Evolutionary conservation across 371 early-diverging fungal species (phyloP).

Genomic region (Chytridium lagenaria): DNA sequence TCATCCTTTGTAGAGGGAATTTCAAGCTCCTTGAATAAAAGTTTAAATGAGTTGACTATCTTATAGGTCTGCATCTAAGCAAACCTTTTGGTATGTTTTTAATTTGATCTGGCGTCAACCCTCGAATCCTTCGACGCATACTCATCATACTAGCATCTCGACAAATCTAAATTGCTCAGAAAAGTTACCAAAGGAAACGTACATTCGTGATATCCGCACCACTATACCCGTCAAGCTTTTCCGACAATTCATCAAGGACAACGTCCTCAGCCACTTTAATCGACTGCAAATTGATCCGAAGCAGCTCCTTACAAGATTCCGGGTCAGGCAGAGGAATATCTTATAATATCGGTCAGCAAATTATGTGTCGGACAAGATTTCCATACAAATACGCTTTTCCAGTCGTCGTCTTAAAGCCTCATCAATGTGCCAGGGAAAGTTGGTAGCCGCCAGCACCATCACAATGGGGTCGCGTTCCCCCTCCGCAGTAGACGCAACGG

Average conservation of each 20-base stretch:
- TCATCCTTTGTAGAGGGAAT: conserved; percentile 55
- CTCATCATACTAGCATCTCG: conserved; percentile 67
- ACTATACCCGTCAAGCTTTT: conserved; percentile 57
- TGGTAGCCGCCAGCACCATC: conserved; percentile 65
- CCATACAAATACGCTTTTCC: conserved; percentile 63
- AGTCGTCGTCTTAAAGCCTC: conserved; percentile 61
- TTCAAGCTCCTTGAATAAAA: conserved; percentile 52
- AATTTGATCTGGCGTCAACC: conserved; percentile 60
- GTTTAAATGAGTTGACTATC: conserved; percentile 22
- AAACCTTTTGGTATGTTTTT: conserved; percentile 52
- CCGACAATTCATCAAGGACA: conserved; percentile 53
- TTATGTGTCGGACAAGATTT: not conserved
- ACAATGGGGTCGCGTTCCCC: conserved; percentile 55
- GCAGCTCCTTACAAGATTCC: conserved; percentile 54
- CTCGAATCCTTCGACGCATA: conserved; percentile 61
- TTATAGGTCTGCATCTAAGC: not conserved
- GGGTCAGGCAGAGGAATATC: conserved; percentile 66
- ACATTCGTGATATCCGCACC: conserved; percentile 68
- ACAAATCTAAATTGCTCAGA: conserved; percentile 51
- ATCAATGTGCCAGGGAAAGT: conserved; percentile 67
- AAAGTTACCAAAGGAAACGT: not conserved
- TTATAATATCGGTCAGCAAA: conserved; percentile 18
- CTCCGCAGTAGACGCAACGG: conserved; percentile 37
- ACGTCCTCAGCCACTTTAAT: conserved; percentile 50
- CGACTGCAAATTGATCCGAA: conserved; percentile 51